Conservation (phyloP, 257 asterid species). For the Parsonsia alboflavescens region DNA sequence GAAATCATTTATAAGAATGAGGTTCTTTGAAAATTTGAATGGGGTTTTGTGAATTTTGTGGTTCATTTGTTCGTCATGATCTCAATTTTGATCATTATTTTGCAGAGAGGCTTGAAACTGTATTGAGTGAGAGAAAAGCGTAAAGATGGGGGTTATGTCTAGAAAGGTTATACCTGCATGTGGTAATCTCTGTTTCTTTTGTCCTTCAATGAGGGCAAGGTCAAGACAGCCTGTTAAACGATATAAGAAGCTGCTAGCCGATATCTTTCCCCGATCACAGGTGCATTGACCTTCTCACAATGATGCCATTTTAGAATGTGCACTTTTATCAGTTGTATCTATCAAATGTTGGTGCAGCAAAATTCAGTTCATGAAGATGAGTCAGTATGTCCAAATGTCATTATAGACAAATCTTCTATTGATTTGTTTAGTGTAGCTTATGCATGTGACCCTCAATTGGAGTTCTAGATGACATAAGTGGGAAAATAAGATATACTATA, state of each 20-base stretch:
- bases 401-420: neutral
- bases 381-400: neutral
- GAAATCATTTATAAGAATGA: neutral
- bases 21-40: neutral
- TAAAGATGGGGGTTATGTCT: slow-evolving; percentile 48
- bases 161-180: slow-evolving; percentile 50
- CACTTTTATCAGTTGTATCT: neutral
- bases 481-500: neutral
- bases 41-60: neutral
- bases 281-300: slow-evolving; percentile 11
- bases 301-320: neutral
- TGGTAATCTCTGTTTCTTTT: slow-evolving; percentile 43
- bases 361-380: neutral
- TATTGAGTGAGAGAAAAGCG: neutral
- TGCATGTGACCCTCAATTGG: neutral
- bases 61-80: neutral
- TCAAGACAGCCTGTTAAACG: slow-evolving; percentile 54
- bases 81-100: neutral
- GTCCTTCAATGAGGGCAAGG: slow-evolving; percentile 49
- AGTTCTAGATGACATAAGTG: neutral
- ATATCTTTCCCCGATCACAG: slow-evolving; percentile 48
- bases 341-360: neutral
- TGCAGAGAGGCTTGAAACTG: slow-evolving; percentile 21
- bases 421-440: neutral
- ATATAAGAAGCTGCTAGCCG: slow-evolving; percentile 45